Conservation (phyloP, 2,329 filamentous ascomycete species). For the Trichoderma asperellum region DNA sequence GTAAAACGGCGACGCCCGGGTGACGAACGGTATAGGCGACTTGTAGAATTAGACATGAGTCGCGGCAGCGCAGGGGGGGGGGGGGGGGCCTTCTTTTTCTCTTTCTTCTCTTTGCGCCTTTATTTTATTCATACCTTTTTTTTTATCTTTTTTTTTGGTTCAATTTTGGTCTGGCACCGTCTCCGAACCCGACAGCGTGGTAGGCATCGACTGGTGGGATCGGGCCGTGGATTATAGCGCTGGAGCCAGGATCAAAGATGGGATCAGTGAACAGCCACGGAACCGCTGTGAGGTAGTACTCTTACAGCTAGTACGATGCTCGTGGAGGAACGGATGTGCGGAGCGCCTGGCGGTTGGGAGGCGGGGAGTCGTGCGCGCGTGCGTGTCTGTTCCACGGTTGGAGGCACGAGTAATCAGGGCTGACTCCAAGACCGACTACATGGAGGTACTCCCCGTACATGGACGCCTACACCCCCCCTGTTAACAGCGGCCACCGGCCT, state of each 20-base stretch:
- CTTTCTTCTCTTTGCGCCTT: background rate
- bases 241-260: conserved; percentile 8
- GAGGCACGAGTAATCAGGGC: conserved; percentile 7
- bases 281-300: conserved; percentile 2
- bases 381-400: conserved; percentile 1
- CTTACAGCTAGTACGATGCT: background rate
- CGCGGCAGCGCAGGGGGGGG: background rate
- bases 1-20: background rate
- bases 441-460: background rate
- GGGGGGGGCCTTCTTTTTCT: background rate
- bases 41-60: conserved; percentile 1
- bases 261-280: conserved; percentile 25
- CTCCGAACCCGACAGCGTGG: conserved; percentile 22
- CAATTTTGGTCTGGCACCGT: conserved; percentile 11
- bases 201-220: conserved; percentile 27
- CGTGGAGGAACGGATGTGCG: conserved; percentile 17
- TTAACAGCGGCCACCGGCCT: background rate
- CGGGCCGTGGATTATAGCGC: conserved; percentile 25
- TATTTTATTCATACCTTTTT: background rate
- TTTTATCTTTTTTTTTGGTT: background rate
- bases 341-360: background rate
- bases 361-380: background rate
- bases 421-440: conserved; percentile 1
- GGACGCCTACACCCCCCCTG: conserved; percentile 1
- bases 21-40: background rate